Evolutionary conservation across 2,329 filamentous ascomycete species (phyloP).

Genomic region (Bipolaris bicolor): DNA sequence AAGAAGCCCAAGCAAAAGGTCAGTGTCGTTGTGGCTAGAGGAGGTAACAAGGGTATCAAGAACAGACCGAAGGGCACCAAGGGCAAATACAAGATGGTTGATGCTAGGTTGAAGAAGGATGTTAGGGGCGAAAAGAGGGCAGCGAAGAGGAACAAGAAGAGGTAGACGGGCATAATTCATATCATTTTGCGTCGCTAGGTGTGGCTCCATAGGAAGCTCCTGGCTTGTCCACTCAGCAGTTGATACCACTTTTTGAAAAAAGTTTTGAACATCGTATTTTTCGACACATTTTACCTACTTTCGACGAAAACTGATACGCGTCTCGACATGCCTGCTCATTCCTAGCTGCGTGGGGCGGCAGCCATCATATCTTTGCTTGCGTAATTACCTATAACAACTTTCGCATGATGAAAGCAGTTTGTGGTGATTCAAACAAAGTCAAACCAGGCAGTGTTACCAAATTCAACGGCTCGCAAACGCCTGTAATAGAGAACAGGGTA

Average conservation of each 20-base stretch:
- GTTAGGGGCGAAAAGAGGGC: constrained; percentile 82
- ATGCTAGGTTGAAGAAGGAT: constrained; percentile 96
- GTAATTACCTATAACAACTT: background rate
- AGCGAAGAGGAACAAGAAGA: constrained; percentile 71
- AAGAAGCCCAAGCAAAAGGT: constrained; percentile 85
- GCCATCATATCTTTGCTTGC: background rate
- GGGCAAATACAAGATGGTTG: constrained; percentile 97
- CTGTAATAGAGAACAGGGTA: too few species aligned
- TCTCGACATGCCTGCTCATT: background rate
- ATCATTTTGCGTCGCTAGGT: background rate
- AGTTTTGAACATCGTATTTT: background rate
- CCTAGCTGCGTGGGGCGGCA: background rate
- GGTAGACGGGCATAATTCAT: constrained; percentile 2
- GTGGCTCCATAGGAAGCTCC: background rate
- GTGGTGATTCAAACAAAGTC: background rate
- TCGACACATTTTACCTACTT: background rate
- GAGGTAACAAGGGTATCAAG: constrained; percentile 81
- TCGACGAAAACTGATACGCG: background rate
- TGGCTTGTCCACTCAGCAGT: background rate
- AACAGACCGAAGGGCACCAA: constrained; percentile 90
- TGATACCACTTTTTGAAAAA: background rate
- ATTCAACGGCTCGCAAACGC: background rate
- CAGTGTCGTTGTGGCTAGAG: constrained; percentile 86
- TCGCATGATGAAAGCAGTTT: background rate
- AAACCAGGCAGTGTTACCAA: background rate